These are phyloP conservation scores for Russula earlei DNA, from an alignment of 768 basidiomycete species.

Conservation along the genomic window DNA sequence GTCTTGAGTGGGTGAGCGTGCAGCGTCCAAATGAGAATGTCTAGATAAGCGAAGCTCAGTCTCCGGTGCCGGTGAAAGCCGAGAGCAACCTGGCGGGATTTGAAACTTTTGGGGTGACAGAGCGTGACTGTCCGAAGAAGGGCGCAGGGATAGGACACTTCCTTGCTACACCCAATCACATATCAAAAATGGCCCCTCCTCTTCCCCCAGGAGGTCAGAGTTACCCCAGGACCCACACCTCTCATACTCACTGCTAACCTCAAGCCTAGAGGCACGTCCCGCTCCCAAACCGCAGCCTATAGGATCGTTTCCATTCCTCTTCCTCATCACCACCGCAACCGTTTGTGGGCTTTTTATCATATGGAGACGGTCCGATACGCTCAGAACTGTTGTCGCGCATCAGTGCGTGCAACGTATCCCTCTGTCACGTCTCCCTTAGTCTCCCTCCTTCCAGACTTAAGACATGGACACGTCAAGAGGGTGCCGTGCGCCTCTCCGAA, in stretches of 20 bases:
- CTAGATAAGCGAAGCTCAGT: too few relatives aligned
- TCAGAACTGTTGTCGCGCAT: constrained; percentile 50
- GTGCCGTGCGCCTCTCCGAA: constrained; percentile 52
- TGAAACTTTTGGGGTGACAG: too few relatives aligned
- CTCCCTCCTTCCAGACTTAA: constrained; percentile 36
- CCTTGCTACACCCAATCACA: not conserved
- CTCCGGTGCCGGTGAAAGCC: too few relatives aligned
- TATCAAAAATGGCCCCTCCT: constrained; percentile 3
- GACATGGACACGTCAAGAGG: constrained; percentile 42
- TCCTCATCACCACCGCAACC: constrained; percentile 47
- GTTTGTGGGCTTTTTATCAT: constrained; percentile 48
- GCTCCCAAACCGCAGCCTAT: constrained; percentile 55
- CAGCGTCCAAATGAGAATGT: too few relatives aligned
- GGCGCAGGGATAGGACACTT: too few relatives aligned
- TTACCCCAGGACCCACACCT: not conserved
- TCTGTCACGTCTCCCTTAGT: too few relatives aligned
- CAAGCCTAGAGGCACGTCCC: constrained; percentile 28
- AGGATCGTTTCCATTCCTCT: constrained; percentile 42
- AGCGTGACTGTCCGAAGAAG: too few relatives aligned
- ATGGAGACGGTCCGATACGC: constrained; percentile 46
- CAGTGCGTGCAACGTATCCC: constrained; percentile 31
- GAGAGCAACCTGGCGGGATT: too few relatives aligned
- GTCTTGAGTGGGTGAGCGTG: too few relatives aligned
- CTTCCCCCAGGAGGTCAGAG: constrained; percentile 10
- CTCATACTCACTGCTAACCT: constrained; percentile 1